These are phyloP conservation scores for Trichoderma reesei DNA, from an alignment of 495 filamentous ascomycete genomes.

Conservation along the genomic window DNA sequence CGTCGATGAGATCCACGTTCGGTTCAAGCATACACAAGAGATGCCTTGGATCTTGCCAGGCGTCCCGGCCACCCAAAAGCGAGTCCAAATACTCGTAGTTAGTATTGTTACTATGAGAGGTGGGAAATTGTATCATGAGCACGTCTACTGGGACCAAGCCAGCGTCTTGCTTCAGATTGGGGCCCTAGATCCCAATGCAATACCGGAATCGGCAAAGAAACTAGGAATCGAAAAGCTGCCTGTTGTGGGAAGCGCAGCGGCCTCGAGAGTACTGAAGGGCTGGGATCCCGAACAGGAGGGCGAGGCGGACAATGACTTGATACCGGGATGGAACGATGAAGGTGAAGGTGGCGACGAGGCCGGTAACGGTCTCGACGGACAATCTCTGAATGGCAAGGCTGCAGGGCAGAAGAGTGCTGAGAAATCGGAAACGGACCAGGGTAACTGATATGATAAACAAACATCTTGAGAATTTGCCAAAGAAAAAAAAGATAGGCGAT, in stretches of 20 bases:
- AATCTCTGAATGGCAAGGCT: neutral
- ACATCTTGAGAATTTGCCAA: too few relatives aligned
- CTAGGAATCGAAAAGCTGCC: conserved; percentile 40
- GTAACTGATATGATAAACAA: too few relatives aligned
- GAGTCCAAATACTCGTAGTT: conserved; percentile 22
- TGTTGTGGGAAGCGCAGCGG: conserved; percentile 54
- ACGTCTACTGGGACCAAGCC: conserved; percentile 75
- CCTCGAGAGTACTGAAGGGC: conserved; percentile 47
- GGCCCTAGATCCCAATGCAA: conserved; percentile 48
- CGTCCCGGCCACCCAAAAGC: conserved; percentile 47
- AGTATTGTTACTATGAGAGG: conserved; percentile 48
- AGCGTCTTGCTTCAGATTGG: conserved; percentile 64
- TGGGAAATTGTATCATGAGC: conserved; percentile 31
- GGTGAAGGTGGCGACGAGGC: neutral
- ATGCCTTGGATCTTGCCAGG: conserved; percentile 68
- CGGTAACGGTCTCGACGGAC: neutral
- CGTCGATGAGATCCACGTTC: conserved; percentile 34
- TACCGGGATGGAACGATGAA: conserved; percentile 38
- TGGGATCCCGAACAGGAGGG: conserved; percentile 40
- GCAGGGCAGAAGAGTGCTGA: neutral
- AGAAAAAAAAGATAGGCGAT: too few relatives aligned
- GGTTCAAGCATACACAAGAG: conserved; percentile 56
- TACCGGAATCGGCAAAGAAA: conserved; percentile 39
- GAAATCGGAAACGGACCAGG: too few relatives aligned
- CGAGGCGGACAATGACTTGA: conserved; percentile 53